Conservation (phyloP, 495 filamentous ascomycete species). For the Tuber borchii region DNA sequence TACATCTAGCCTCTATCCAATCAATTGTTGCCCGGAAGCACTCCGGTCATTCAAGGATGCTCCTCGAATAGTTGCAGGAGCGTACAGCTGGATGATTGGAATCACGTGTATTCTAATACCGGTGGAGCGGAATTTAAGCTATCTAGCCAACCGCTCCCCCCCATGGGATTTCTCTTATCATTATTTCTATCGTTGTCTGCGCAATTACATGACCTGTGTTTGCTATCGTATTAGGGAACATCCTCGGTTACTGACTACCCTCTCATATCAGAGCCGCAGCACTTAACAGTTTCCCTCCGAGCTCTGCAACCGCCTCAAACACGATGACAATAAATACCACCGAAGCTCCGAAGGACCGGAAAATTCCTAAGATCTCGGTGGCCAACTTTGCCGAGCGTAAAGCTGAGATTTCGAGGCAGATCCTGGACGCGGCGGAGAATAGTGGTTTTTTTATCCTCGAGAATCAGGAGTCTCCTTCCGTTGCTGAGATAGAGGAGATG, state of each 20-base stretch:
- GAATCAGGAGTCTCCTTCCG: conserved; percentile 51
- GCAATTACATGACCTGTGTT: background rate
- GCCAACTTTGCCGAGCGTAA: conserved; percentile 51
- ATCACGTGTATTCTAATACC: background rate
- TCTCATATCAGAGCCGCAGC: background rate
- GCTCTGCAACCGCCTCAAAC: background rate
- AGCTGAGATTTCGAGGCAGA: conserved; percentile 50
- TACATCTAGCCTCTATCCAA: background rate
- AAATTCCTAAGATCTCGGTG: conserved; percentile 56
- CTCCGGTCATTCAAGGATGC: background rate
- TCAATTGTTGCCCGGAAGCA: background rate
- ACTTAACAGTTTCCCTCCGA: background rate
- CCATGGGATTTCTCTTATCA: background rate
- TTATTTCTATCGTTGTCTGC: background rate
- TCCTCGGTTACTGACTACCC: conserved; percentile 1
- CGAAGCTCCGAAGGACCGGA: conserved; percentile 44
- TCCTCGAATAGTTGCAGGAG: background rate
- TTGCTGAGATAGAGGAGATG: conserved; percentile 50
- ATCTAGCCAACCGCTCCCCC: background rate
- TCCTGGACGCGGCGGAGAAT: conserved; percentile 56
- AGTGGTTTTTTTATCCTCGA: conserved; percentile 58
- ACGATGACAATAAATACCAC: background rate
- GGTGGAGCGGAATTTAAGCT: background rate
- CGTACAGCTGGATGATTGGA: background rate
- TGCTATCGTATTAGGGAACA: background rate